phyloP scores from a whole-genome alignment of 164 flowering plant genomes.

The Kalanchoe fedtschenkoi region DNA sequence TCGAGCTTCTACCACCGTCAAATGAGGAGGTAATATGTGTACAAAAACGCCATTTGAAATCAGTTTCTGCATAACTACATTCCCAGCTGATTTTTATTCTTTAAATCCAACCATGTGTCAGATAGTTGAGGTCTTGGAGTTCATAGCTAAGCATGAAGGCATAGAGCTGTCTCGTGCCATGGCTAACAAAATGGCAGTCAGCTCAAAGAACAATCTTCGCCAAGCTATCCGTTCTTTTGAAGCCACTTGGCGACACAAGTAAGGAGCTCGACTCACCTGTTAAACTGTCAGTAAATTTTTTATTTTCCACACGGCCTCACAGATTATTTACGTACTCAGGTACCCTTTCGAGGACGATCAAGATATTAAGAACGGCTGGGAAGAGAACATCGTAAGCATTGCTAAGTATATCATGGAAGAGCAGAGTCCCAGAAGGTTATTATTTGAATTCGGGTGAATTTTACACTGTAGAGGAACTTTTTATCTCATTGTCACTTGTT shows the following conservation, averaged over 20 bases:
- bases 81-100: neutral
- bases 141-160: conserved; percentile 44
- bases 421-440: conserved; percentile 67
- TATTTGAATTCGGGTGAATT: no score
- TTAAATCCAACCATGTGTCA: conserved; percentile 3
- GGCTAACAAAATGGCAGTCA: conserved; percentile 38
- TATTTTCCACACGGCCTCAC: no score
- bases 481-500: no score
- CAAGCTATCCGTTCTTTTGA: conserved; percentile 80
- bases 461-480: no score
- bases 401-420: conserved; percentile 53
- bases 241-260: conserved; percentile 43
- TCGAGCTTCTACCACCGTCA: conserved; percentile 52
- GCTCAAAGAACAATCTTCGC: conserved; percentile 49
- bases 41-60: neutral
- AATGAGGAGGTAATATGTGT: conserved; percentile 36
- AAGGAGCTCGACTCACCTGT: neutral
- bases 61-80: neutral
- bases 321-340: conserved; percentile 25
- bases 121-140: conserved; percentile 52
- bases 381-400: conserved; percentile 44
- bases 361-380: conserved; percentile 54
- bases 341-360: conserved; percentile 34
- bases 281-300: neutral
- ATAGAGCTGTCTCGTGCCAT: conserved; percentile 31